These are phyloP conservation scores for Cucurbita maxima DNA, from an alignment of 306 rosid species.

Conservation along the genomic window DNA sequence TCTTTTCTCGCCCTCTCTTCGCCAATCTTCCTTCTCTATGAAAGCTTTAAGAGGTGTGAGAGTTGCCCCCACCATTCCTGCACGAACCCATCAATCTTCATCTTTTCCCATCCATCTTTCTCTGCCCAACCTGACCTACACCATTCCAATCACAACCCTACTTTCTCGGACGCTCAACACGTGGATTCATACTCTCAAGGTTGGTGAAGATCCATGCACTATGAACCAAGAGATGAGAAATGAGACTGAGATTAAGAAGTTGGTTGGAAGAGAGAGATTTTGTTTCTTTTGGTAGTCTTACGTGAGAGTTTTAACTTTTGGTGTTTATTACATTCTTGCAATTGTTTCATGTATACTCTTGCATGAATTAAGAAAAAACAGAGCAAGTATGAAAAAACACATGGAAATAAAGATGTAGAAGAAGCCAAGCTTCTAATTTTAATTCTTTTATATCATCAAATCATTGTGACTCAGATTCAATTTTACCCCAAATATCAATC, in stretches of 20 bases:
- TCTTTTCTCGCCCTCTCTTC: neutral
- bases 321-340: neutral
- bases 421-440: no score
- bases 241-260: neutral
- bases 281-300: neutral
- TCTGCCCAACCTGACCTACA: slow-evolving; percentile 54
- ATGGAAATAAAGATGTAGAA: no score
- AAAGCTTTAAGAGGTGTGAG: slow-evolving; percentile 41
- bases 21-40: slow-evolving; percentile 9
- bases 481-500: no score
- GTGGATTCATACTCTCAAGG: no score
- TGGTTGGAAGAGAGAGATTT: neutral
- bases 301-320: neutral
- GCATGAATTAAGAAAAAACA: no score
- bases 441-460: no score
- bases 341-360: no score
- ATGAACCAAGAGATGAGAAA: slow-evolving; percentile 85
- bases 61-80: slow-evolving; percentile 14
- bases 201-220: slow-evolving; percentile 64
- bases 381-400: no score
- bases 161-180: slow-evolving; percentile 10
- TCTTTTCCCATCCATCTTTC: slow-evolving; percentile 17
- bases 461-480: no score
- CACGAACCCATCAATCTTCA: slow-evolving; percentile 4
- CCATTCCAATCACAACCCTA: slow-evolving; percentile 11